Conservation (phyloP, 306 rosid species). For the Aeschynomene evenia region DNA sequence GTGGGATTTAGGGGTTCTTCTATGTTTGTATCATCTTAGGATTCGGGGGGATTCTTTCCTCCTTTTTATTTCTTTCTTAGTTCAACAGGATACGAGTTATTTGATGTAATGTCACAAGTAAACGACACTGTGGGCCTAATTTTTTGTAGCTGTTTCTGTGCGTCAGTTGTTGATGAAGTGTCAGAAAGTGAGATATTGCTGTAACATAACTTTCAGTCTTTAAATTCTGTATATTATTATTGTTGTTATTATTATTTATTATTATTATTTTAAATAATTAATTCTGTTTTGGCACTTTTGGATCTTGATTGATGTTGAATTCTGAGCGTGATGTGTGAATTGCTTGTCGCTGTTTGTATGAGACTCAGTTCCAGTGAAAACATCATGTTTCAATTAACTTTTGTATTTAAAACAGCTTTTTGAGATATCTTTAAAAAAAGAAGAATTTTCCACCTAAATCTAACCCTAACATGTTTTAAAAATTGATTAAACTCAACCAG, state of each 20-base stretch:
- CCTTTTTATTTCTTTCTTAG: not conserved
- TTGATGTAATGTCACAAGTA: not conserved
- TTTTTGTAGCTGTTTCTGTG: conserved; percentile 16
- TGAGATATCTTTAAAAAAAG: too few relatives aligned
- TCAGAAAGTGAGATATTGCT: conserved; percentile 9
- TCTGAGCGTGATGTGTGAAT: not conserved
- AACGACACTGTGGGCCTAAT: not conserved
- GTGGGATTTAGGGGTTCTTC: conserved; percentile 18
- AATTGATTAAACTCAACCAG: too few relatives aligned
- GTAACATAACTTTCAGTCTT: not conserved
- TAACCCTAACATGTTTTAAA: too few relatives aligned
- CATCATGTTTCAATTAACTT: not conserved
- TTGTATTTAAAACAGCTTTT: too few relatives aligned
- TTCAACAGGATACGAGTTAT: not conserved
- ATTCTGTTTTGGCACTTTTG: not conserved
- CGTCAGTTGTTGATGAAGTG: not conserved
- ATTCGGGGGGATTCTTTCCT: not conserved
- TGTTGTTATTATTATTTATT: too few relatives aligned
- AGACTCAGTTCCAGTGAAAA: not conserved
- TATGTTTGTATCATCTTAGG: not conserved
- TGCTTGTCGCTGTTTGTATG: not conserved
- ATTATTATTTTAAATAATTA: not conserved
- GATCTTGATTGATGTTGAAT: not conserved
- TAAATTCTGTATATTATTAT: not conserved
- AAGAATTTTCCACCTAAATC: too few relatives aligned